A percentile compares a stretch with the other conserved stretches of the same genome.
These are phyloP conservation scores for Xylariomycetidae sp. DNA, from an alignment of 2,329 filamentous ascomycete genomes.

Conservation along the genomic window DNA sequence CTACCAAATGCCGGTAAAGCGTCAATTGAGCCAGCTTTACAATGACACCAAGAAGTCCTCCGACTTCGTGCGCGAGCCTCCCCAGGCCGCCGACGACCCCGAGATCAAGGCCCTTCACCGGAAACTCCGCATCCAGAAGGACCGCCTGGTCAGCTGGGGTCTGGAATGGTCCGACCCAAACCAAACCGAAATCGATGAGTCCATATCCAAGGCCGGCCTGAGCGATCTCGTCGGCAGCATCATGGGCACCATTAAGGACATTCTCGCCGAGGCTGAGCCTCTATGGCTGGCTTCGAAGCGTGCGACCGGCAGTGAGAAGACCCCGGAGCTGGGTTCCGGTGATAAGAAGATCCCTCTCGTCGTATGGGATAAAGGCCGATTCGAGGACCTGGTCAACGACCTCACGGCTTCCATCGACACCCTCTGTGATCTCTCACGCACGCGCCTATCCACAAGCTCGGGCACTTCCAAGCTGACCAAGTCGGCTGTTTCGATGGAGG, in stretches of 20 bases:
- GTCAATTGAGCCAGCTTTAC: slow-evolving; percentile 65
- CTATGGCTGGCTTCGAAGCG: slow-evolving; percentile 59
- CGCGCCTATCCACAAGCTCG: slow-evolving; percentile 42
- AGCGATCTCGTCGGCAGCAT: slow-evolving; percentile 74
- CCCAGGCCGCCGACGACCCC: slow-evolving; percentile 58
- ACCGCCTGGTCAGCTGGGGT: slow-evolving; percentile 73
- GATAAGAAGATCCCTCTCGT: slow-evolving; percentile 53
- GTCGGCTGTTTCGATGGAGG: slow-evolving; percentile 33
- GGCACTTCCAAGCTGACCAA: slow-evolving; percentile 30
- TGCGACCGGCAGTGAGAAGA: slow-evolving; percentile 30
- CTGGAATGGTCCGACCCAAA: slow-evolving; percentile 73
- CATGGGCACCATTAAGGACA: slow-evolving; percentile 74
- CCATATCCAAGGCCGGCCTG: slow-evolving; percentile 65
- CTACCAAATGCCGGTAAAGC: slow-evolving; percentile 53
- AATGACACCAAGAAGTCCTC: slow-evolving; percentile 75
- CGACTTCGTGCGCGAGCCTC: slow-evolving; percentile 63
- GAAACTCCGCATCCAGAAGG: slow-evolving; percentile 74
- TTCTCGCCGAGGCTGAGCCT: slow-evolving; percentile 68
- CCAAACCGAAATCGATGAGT: slow-evolving; percentile 65
- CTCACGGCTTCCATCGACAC: slow-evolving; percentile 74
- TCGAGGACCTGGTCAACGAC: slow-evolving; percentile 68
- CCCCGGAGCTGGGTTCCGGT: slow-evolving; percentile 29
- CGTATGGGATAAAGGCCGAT: slow-evolving; percentile 64
- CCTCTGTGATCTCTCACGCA: slow-evolving; percentile 68
- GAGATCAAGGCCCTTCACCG: slow-evolving; percentile 67